Base-by-base conservation (phyloP, 805 yeast species). In the Hanseniaspora hatyaiensis region DNA sequence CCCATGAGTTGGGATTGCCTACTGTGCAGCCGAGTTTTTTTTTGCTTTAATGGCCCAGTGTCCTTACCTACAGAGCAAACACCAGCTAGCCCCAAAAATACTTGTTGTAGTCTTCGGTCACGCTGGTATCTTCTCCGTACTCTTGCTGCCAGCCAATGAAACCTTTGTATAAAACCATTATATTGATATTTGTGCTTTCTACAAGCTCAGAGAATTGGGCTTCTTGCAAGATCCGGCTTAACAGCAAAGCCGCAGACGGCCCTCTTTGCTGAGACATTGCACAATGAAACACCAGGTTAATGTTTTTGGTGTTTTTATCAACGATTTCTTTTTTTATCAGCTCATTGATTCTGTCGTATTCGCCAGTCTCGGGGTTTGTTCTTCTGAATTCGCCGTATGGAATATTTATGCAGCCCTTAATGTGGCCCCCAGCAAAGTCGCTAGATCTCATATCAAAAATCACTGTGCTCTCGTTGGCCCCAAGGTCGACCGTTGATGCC, bases 241-340 rank as follows among this genome's bases (percentile, higher is more conserved):
- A 81, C 55, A 67, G 68, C 63, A 78, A 65, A 0, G 96, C 87
- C 3, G 95, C 74, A 3, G 83, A 68, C 0, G 97, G 97, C 0
- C 97, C 97, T 45, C 98, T 68, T 51, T 81, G 94, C 62, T 92
- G 97, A 3, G 94, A 80, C 26, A 83, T 69, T 24, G 88, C 87
- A 62, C 98, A 89, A 61, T 92, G 96, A 65, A 89, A 92, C 0
- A 92, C 81, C 11, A 60, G 59, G 15, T 37, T 42, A 0, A 86
- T 74, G 47, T 73, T 77, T 36, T 69, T 34, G 1, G 50, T 65
- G 6, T 63, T 58, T 3, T 61, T 52, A 2, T 43, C 41, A 8
- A 52, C 34, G 9, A 44, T 9, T 5, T 47, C 8, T 23, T 48
- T 41, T 6, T 55, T 50, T 29, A 71, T 58, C 34, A 63, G 53